Conservation (phyloP, 768 basidiomycete genomes). For the Mycena filopes region DNA sequence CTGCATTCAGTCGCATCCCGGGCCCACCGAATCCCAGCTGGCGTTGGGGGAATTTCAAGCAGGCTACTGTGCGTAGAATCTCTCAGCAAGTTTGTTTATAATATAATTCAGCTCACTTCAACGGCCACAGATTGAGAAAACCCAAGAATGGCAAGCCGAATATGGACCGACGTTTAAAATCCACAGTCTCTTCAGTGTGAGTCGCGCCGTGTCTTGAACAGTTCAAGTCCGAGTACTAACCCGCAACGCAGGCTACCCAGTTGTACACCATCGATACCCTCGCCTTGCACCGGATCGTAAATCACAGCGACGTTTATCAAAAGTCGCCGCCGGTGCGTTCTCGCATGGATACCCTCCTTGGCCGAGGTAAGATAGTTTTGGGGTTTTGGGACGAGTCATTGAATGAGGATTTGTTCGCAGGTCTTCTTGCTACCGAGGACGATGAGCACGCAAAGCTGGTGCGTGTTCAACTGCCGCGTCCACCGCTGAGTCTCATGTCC, state of each 20-base stretch:
- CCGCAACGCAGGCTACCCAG: background rate
- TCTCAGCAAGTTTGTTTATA: background rate
- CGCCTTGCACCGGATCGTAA: slow-evolving; percentile 17
- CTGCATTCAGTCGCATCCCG: slow-evolving; percentile 5
- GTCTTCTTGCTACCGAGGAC: slow-evolving; percentile 21
- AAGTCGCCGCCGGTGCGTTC: background rate
- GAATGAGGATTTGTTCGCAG: background rate
- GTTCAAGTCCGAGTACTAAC: background rate
- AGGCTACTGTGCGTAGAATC: background rate
- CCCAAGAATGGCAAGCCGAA: slow-evolving; percentile 14
- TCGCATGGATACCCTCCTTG: background rate
- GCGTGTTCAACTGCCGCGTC: background rate
- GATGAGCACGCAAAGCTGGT: slow-evolving; percentile 29
- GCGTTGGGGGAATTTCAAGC: slow-evolving; percentile 5
- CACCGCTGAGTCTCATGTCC: no score
- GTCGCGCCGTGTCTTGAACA: background rate
- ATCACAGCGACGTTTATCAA: slow-evolving; percentile 14
- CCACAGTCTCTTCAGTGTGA: slow-evolving; percentile 8
- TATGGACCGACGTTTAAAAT: slow-evolving; percentile 25
- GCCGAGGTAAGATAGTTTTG: slow-evolving; percentile 1
- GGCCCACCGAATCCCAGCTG: slow-evolving; percentile 20
- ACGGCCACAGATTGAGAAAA: background rate
- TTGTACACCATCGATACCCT: slow-evolving; percentile 16
- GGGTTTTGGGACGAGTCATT: background rate
- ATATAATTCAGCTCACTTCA: no score